These are phyloP conservation scores for Fusarium camptoceras DNA, from an alignment of 2,329 filamentous ascomycete genomes.

Conservation along the genomic window DNA sequence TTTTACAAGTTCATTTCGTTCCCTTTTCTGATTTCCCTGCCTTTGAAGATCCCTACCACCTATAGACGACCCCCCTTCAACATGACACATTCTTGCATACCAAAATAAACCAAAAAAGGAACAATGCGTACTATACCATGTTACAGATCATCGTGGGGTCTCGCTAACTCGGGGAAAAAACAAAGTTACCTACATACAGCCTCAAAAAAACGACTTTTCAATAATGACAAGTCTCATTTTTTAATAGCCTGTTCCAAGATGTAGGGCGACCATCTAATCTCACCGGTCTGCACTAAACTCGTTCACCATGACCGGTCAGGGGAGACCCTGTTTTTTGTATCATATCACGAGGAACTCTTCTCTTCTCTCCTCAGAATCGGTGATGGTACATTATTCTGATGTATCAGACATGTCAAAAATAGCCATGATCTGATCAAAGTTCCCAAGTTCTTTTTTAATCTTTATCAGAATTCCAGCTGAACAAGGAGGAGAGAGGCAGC, in stretches of 20 bases:
- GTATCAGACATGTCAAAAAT: slow-evolving; percentile 2
- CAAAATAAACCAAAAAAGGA: neutral
- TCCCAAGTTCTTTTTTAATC: neutral
- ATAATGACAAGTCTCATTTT: slow-evolving; percentile 22
- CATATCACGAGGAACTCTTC: neutral
- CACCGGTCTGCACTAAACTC: slow-evolving; percentile 19
- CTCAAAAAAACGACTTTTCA: slow-evolving; percentile 2
- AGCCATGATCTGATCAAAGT: slow-evolving; percentile 3
- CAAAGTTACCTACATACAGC: neutral
- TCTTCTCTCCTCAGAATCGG: neutral
- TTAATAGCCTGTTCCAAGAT: neutral
- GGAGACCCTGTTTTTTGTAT: neutral
- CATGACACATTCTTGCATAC: slow-evolving; percentile 13
- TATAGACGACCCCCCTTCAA: neutral
- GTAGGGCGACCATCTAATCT: slow-evolving; percentile 2
- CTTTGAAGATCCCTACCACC: slow-evolving; percentile 4
- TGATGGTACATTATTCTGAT: neutral
- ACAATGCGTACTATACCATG: neutral
- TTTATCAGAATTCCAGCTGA: slow-evolving; percentile 10
- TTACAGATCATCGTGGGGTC: slow-evolving; percentile 1
- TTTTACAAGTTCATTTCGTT: slow-evolving; percentile 13
- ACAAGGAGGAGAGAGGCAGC: neutral
- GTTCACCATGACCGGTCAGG: slow-evolving; percentile 10
- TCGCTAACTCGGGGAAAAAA: neutral
- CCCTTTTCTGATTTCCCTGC: neutral